Conservation (phyloP, 495 filamentous ascomycete genomes). For the Xylaria castorea region DNA sequence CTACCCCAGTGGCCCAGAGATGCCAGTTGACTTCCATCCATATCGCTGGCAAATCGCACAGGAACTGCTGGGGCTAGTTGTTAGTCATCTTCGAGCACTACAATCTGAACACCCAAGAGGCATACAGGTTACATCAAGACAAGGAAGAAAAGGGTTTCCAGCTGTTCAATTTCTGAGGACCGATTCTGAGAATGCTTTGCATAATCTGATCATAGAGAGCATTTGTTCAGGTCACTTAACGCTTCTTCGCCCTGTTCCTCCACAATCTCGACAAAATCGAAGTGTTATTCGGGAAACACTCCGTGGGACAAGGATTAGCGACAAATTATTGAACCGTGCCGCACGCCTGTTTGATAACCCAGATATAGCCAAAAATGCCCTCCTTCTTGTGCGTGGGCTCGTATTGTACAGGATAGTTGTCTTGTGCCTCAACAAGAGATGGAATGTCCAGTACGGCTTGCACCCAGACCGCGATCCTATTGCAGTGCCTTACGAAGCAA, state of each 20-base stretch:
- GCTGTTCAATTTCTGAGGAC: conserved; percentile 47
- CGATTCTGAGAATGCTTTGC: conserved; percentile 46
- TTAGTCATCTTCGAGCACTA: conserved; percentile 41
- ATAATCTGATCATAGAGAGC: conserved; percentile 40
- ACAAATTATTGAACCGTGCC: conserved; percentile 31
- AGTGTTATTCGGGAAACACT: conserved; percentile 43
- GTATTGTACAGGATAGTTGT: conserved; percentile 48
- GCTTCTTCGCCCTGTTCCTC: conserved; percentile 38
- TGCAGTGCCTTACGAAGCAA: conserved; percentile 59
- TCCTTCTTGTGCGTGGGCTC: conserved; percentile 52
- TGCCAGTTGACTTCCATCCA: conserved; percentile 57
- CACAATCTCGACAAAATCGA: conserved; percentile 24
- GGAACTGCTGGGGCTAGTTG: conserved; percentile 50
- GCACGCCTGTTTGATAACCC: conserved; percentile 42
- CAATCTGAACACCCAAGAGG: conserved; percentile 40
- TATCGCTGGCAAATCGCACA: conserved; percentile 56
- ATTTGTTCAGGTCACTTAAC: conserved; percentile 36
- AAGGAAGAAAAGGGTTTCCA: conserved; percentile 36
- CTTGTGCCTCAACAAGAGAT: conserved; percentile 48
- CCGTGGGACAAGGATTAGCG: conserved; percentile 28
- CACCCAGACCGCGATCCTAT: conserved; percentile 51
- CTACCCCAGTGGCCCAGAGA: conserved; percentile 57
- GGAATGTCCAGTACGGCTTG: conserved; percentile 55
- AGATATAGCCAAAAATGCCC: conserved; percentile 36
- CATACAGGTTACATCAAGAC: conserved; percentile 48